These are phyloP conservation scores for Carex cristatella DNA, from an alignment of 176 grass and related monocot species.

Conservation along the genomic window DNA sequence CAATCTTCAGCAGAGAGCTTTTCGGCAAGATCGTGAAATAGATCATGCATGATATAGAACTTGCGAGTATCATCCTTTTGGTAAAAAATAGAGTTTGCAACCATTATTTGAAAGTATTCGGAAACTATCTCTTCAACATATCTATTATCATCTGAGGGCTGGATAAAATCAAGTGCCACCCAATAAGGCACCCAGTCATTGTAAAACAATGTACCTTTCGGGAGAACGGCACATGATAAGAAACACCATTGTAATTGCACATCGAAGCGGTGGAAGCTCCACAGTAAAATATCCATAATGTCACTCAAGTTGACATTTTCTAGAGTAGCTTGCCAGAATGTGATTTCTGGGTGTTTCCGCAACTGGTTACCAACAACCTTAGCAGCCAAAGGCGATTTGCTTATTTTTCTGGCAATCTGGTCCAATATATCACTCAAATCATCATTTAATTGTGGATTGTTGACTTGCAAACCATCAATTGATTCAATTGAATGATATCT, in stretches of 20 bases:
- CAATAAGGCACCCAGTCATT: not conserved
- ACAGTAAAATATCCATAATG: not conserved
- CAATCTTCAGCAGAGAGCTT: not conserved
- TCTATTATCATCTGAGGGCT: not conserved
- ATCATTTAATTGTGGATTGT: not conserved
- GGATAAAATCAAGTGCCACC: constrained; percentile 9
- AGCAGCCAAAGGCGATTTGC: not conserved
- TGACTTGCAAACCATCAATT: not conserved
- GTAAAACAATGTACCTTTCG: not conserved
- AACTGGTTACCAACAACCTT: not conserved
- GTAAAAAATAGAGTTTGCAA: constrained; percentile 4
- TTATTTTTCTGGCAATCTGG: not conserved
- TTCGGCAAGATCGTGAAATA: not conserved
- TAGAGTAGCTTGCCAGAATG: not conserved
- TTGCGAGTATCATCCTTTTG: not conserved
- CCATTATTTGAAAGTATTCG: not conserved
- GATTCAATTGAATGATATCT: not conserved
- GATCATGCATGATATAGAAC: not conserved
- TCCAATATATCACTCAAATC: not conserved
- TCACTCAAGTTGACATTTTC: not conserved
- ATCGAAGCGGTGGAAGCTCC: not conserved
- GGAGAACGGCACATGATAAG: not conserved
- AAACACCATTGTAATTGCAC: constrained; percentile 1
- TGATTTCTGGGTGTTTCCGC: not conserved
- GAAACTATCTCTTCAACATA: not conserved